Conservation (phyloP, 805 yeast species). For the Alloascoidea hylecoeti region DNA sequence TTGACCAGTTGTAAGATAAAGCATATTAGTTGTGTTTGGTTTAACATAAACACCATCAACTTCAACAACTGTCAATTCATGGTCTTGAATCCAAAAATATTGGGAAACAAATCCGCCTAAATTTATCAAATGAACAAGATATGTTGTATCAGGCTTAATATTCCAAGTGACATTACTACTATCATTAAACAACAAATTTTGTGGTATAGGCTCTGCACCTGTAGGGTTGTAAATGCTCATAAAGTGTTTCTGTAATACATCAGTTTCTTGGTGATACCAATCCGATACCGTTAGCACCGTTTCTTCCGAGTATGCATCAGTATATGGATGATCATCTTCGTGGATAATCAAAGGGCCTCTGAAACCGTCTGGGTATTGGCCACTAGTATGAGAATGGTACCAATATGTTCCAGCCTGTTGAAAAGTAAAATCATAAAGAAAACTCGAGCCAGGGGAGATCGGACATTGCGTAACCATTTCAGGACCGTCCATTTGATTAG, state of each 20-base stretch:
- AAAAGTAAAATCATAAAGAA: slow-evolving; percentile 80
- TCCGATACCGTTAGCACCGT: slow-evolving; percentile 55
- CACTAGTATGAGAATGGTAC: slow-evolving; percentile 91
- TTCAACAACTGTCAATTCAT: slow-evolving; percentile 74
- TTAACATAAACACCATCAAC: slow-evolving; percentile 86
- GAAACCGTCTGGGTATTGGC: slow-evolving; percentile 86
- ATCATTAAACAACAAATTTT: slow-evolving; percentile 65
- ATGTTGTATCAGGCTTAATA: slow-evolving; percentile 78
- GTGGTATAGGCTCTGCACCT: slow-evolving; percentile 97
- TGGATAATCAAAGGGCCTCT: slow-evolving; percentile 51
- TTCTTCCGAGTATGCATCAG: slow-evolving; percentile 65
- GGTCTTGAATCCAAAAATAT: slow-evolving; percentile 80
- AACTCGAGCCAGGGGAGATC: slow-evolving; percentile 61
- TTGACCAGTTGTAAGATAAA: slow-evolving; percentile 85
- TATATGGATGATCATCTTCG: slow-evolving; percentile 44
- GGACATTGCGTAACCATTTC: slow-evolving; percentile 85
- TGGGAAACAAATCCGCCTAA: slow-evolving; percentile 89
- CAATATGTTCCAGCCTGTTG: slow-evolving; percentile 85
- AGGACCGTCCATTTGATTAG: slow-evolving; percentile 84
- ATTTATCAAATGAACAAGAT: slow-evolving; percentile 67
- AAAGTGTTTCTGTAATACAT: slow-evolving; percentile 36
- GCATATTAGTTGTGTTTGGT: slow-evolving; percentile 49
- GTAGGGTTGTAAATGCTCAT: slow-evolving; percentile 76
- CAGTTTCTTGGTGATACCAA: slow-evolving; percentile 69
- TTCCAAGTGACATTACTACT: slow-evolving; percentile 53